These are phyloP conservation scores for Oryza officinalis DNA, from an alignment of 176 grass and related monocot species.

Conservation along the genomic window DNA sequence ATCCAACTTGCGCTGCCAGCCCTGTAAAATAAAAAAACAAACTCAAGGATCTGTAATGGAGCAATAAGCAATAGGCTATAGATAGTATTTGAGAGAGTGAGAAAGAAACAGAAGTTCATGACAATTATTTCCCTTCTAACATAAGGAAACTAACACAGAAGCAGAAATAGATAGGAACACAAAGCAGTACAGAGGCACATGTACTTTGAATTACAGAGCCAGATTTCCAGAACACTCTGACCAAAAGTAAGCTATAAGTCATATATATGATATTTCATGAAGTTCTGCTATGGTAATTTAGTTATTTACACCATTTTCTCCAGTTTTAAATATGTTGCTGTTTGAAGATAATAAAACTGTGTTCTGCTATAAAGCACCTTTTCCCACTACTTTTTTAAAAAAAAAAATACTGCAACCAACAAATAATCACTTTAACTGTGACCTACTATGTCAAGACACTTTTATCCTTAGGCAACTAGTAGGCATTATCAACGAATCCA, in stretches of 20 bases:
- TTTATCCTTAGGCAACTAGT: neutral
- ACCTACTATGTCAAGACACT: neutral
- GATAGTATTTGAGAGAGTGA: neutral
- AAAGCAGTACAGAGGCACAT: neutral
- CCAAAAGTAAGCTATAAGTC: conserved; percentile 1
- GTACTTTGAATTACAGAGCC: conserved; percentile 20
- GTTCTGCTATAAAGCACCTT: neutral
- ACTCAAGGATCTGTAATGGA: conserved; percentile 2
- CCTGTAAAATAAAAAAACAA: conserved; percentile 44
- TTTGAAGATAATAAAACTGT: neutral
- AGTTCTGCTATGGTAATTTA: neutral
- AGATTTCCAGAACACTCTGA: neutral
- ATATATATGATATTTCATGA: conserved; percentile 2
- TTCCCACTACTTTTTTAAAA: neutral
- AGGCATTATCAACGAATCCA: neutral
- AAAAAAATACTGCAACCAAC: neutral
- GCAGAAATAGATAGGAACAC: neutral
- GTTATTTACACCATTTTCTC: neutral
- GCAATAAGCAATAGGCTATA: neutral
- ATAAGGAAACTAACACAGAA: neutral
- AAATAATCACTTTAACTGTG: neutral
- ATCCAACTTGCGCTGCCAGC: conserved; percentile 98
- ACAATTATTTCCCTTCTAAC: neutral
- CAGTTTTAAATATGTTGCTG: neutral
- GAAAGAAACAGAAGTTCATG: neutral